phyloP scores from a whole-genome alignment of 306 rosid species.

The Pterocarpus macrocarpus region DNA sequence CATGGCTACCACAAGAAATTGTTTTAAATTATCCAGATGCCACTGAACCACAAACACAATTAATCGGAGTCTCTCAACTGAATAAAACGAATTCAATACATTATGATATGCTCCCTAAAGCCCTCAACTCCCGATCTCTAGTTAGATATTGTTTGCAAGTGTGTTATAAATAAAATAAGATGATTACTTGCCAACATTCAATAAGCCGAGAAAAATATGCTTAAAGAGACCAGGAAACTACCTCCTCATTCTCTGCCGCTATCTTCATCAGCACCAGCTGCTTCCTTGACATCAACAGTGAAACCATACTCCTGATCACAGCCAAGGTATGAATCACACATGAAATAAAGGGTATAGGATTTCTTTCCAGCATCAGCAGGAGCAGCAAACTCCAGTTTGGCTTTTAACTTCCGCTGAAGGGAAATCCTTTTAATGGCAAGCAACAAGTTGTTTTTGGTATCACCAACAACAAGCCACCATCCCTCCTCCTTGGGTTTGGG shows the following conservation, averaged over 20 bases:
- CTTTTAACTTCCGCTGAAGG: conserved; percentile 73
- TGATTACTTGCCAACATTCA: not conserved
- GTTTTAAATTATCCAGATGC: not conserved
- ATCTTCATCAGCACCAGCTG: conserved; percentile 57
- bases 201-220: not conserved
- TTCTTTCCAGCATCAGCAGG: conserved; percentile 84
- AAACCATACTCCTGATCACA: conserved; percentile 92
- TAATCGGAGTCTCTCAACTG: not conserved
- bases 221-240: conserved; percentile 12
- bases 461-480: conserved; percentile 97
- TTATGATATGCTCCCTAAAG: not conserved
- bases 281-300: conserved; percentile 69
- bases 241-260: conserved; percentile 53
- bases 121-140: not conserved
- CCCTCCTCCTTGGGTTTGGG: conserved; percentile 94
- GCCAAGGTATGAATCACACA: conserved; percentile 97
- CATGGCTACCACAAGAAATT: not conserved
- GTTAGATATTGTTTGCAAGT: conserved; percentile 3
- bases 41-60: not conserved
- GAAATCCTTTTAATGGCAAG: conserved; percentile 88
- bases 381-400: conserved; percentile 78
- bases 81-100: conserved; percentile 1
- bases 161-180: not conserved
- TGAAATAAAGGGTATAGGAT: conserved; percentile 75
- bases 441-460: conserved; percentile 71